Base-by-base conservation (phyloP, 495 filamentous ascomycete genomes). In the Astrothelium subdiscretum region DNA sequence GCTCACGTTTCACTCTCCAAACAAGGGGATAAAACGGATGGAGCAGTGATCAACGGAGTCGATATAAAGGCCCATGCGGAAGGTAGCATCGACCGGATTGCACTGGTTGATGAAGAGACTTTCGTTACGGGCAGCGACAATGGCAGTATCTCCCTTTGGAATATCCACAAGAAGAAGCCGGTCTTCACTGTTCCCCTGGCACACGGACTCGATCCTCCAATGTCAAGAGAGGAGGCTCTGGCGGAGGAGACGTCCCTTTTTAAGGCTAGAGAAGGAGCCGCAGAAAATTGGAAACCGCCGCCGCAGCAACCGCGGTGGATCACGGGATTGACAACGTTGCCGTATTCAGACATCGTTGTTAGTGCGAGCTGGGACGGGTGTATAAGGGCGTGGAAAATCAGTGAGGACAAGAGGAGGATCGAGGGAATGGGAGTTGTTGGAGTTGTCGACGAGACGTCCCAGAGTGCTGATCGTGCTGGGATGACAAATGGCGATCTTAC, bases 61-160 rank as follows among this genome's bases (percentile, higher is more conserved):
- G 60, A 58, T 70, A 72, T 26, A 78, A 77, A 76, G 65, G 80
- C 70, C 3, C 83, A 86, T 65, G 74, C 86, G 57, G 91, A 96
- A 72, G 92, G 90, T 63, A 92, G 87, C 71, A 89, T 97, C 66
- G 94, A 98, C 75, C 85, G 87, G 40, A 81, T 97, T 22, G 87
- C 91, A 32, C 87, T 94, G 73, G 81, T 98, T 58, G 92, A 96
- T 63, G 89, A 95, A 60, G 85, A 86, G 59, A 86, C 87, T 54
- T 98, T 97, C 69, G 85, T 97, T 59, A 98, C 94, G 3, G 94
- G 91, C 4, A 88, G 87, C 60, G 92, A 97, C 75, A 95, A 91
- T 66, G 95, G 94, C 58, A 67, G 71, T n/a, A 58, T 98, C 35
- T 86, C 83, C 2, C 81, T 98, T n/a, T 98, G 92, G 92, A 86